Base-by-base conservation (phyloP, 441 rosid species). In the Euphorbia schlechtendalii region DNA sequence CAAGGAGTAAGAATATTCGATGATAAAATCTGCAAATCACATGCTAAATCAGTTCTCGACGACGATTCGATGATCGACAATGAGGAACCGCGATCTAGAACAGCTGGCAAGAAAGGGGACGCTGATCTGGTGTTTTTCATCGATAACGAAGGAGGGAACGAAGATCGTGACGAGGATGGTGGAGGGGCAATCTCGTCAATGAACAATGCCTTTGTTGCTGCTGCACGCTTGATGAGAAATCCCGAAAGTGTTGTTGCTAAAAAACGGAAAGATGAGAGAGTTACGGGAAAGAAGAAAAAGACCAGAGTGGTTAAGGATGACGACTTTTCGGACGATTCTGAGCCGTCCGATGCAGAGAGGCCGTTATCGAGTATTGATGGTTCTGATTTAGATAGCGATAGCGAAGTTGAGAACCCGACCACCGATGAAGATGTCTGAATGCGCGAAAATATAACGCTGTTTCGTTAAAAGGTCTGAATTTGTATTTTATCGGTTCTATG, bases 181-280 rank as follows among this genome's bases (percentile, higher is more conserved):
- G n/a, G 28, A 14, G 56, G 52, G 53, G 49, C 48, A 9, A 77
- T 67, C 51, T 76, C 73, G 70, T 66, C 71, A 36, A 67, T 70
- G 73, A 80, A 66, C 55, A 63, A 69, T 1, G 77, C 78, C 27
- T 78, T 82, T 70, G 34, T 82, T 66, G 80, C 77, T 48, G 85
- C 86, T 65, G 85, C 86, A 14, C 74, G 85, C 86, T 9, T 74
- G n/a, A 81, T 83, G 80, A 78, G 74, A 56, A 53, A 11, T 34
- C 61, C 63, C 0, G 73, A 74, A 64, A 65, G 57, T 56, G 63
- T 55, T 48, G 73, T 71, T 51, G n/a, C n/a, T n/a, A 71, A 66
- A 20, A 78, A 81, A 54, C 62, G 82, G 58, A 80, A 78, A 71
- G 78, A 75, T 57, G 73, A 55, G 38, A 63, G 57, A 15, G 45